These are phyloP conservation scores for Apophysomyces ossiformis DNA, from an alignment of 371 early-diverging fungal species.

Conservation along the genomic window DNA sequence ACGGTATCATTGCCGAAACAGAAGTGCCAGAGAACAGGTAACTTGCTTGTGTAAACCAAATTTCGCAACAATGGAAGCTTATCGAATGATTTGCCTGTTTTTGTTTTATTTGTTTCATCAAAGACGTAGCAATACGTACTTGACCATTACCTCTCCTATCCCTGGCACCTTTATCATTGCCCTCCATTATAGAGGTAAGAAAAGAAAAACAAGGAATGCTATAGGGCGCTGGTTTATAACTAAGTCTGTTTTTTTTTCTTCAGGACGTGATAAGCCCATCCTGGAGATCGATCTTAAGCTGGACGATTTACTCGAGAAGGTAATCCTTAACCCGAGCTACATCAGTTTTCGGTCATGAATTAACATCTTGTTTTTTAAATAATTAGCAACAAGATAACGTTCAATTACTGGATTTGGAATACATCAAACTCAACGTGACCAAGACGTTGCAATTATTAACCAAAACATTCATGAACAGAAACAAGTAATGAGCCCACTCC, in stretches of 20 bases:
- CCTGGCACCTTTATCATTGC: slow-evolving; percentile 88
- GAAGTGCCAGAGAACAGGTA: slow-evolving; percentile 87
- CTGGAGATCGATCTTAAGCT: slow-evolving; percentile 93
- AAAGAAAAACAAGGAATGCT: neutral
- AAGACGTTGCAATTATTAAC: slow-evolving; percentile 47
- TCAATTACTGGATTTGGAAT: slow-evolving; percentile 86
- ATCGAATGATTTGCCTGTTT: neutral
- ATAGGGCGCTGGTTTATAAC: too few species aligned
- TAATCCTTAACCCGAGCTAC: slow-evolving; percentile 15
- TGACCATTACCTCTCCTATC: slow-evolving; percentile 83
- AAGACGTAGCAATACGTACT: slow-evolving; percentile 81
- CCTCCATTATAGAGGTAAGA: slow-evolving; percentile 81
- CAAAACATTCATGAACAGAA: slow-evolving; percentile 53
- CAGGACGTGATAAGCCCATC: slow-evolving; percentile 87
- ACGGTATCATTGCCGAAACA: slow-evolving; percentile 87
- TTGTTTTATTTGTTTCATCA: neutral
- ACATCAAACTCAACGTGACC: slow-evolving; percentile 79
- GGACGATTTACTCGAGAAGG: slow-evolving; percentile 92
- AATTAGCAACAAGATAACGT: slow-evolving; percentile 87
- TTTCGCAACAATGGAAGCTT: neutral
- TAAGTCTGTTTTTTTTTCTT: too few species aligned
- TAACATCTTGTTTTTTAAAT: neutral
- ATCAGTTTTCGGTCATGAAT: slow-evolving; percentile 8
- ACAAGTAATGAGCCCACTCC: slow-evolving; percentile 33
- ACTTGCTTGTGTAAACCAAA: too few species aligned